Evolutionary conservation across 148 eudicot genomes (phyloP), one percentile per base, ranked within the genome.

Genomic region (Linanthus parryae): DNA sequence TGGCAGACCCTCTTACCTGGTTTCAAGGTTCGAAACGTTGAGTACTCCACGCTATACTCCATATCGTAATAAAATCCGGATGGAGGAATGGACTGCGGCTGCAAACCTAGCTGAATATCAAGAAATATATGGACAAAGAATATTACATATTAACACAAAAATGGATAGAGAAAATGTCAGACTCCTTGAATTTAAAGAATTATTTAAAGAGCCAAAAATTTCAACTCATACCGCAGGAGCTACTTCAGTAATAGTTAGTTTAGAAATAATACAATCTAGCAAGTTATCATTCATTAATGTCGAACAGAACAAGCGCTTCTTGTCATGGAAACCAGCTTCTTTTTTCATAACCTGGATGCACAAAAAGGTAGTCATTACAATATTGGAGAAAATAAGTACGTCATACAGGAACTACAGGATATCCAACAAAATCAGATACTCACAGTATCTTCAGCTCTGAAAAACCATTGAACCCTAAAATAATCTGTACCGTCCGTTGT

Each of bases 381-480:
- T n/a, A n/a, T n/a, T n/a, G 4, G 22, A 54, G 53, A 46, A 61
- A 23, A 52, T 42, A 22, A 49, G 14, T 13, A n/a, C n/a, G n/a
- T n/a, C n/a, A n/a, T n/a, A 34, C 29, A 23, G 45, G 28, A 36
- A 35, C 29, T 30, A 56, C 14, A 5, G 22, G 51, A 53, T 51
- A 61, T 24, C 48, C 38, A 22, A 49, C 13, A 15, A 56, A 44
- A 25, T 23, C 36, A 31, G 7, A 54, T 50, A 61, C 65, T 46
- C 52, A 71, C 75, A 35, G 75, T 71, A 56, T 71, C 75, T 59
- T 60, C 58, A 35, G 75, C 70, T 46, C 75, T 59, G 28, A 53
- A 71, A 46, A 71, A 71, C 75, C 75, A 71, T 43, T 71, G 70
- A 24, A 71, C 70, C 39, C 75, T 68, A 55, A 71, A 59, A 52